phyloP scores from a whole-genome alignment of 257 asterid genomes.

The Eucommia ulmoides region DNA sequence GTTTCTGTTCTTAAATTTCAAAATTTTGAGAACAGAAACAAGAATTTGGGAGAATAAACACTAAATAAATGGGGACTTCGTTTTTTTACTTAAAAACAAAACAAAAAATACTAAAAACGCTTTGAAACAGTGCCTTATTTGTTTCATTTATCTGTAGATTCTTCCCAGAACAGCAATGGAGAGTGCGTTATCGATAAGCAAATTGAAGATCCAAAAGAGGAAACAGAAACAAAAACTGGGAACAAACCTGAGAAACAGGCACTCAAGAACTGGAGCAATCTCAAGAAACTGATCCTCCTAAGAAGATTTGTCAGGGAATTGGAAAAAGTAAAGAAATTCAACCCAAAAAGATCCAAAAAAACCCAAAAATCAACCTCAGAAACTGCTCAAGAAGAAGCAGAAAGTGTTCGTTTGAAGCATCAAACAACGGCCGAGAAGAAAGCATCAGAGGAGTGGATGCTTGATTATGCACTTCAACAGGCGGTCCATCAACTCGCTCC shows the following conservation, averaged over 20 bases:
- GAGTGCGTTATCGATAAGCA: too few species aligned
- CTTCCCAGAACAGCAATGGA: slow-evolving; percentile 13
- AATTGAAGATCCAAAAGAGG: slow-evolving; percentile 11
- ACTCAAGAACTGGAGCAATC: slow-evolving; percentile 88
- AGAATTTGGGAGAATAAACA: too few species aligned
- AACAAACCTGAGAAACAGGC: slow-evolving; percentile 48
- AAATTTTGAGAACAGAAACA: too few species aligned
- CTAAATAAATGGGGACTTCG: too few species aligned
- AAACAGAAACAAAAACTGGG: slow-evolving; percentile 11
- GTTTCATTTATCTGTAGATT: too few species aligned
- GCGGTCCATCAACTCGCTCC: slow-evolving; percentile 90
- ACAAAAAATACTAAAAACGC: too few species aligned
- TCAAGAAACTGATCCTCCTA: slow-evolving; percentile 88
- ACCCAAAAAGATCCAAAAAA: too few species aligned
- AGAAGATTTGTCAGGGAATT: slow-evolving; percentile 69
- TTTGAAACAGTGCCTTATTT: too few species aligned
- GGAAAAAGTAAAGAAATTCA: slow-evolving; percentile 64
- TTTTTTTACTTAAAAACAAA: too few species aligned
- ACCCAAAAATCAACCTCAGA: slow-evolving; percentile 33
- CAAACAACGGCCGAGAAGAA: slow-evolving; percentile 59
- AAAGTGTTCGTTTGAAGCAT: slow-evolving; percentile 44
- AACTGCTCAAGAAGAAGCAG: slow-evolving; percentile 49
- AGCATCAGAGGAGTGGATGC: slow-evolving; percentile 88
- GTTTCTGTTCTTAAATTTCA: too few species aligned
- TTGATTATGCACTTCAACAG: slow-evolving; percentile 88